These are phyloP conservation scores for Umbilicus rupestris DNA, from an alignment of 164 flowering plant genomes.

Conservation along the genomic window DNA sequence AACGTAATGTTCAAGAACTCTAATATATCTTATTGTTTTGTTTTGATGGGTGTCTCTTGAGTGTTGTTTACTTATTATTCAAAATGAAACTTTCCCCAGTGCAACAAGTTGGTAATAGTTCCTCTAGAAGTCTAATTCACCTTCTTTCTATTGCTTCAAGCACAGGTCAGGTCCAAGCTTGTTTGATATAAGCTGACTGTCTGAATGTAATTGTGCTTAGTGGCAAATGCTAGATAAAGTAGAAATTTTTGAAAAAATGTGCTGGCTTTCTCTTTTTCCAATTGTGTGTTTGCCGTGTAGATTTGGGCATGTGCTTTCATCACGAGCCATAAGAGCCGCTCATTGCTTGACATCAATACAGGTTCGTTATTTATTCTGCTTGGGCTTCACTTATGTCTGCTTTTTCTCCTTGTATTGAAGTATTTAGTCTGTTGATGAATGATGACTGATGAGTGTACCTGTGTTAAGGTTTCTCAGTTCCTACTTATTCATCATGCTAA, in stretches of 20 bases:
- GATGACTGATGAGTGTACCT: not conserved
- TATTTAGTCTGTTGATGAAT: not conserved
- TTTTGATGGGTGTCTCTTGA: not conserved
- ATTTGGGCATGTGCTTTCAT: conserved; percentile 78
- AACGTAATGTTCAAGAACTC: conserved; percentile 43
- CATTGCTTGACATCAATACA: conserved; percentile 98
- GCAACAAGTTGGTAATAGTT: not conserved
- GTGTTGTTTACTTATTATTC: not conserved
- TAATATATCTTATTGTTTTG: not conserved
- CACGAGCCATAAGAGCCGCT: conserved; percentile 94
- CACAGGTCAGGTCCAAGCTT: not conserved
- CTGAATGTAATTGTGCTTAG: not conserved
- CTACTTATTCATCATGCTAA: not conserved
- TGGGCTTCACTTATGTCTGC: conserved; percentile 7
- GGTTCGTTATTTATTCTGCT: conserved; percentile 37
- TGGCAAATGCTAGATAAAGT: too few species aligned
- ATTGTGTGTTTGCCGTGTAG: conserved; percentile 23
- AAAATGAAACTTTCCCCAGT: not conserved
- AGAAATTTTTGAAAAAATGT: not conserved
- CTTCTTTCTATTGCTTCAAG: not conserved
- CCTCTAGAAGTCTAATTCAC: not conserved
- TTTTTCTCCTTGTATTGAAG: not conserved
- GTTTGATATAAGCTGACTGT: not conserved
- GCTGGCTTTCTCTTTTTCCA: not conserved
- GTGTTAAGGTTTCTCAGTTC: not conserved